Base-by-base conservation (phyloP, 768 basidiomycete genomes). In the Psilocybe subaeruginosa region DNA sequence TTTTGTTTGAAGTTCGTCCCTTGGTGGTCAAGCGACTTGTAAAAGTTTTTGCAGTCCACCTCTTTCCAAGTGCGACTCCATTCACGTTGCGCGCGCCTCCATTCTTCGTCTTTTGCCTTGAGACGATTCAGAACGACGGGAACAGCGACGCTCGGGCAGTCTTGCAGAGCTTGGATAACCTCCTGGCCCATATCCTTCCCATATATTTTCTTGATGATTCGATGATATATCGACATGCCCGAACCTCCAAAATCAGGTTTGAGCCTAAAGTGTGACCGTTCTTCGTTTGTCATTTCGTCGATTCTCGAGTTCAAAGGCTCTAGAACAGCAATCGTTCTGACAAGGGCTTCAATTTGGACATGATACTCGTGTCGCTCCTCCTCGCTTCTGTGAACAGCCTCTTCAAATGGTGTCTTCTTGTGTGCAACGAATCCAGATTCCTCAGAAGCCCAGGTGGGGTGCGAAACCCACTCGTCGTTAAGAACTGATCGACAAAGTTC, bases 351-450 rank as follows among this genome's bases (percentile, higher is more conserved):
- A 45, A 99, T 85, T 67, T 96, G 92, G 61, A 96, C 95, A 67
- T 97, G 95, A 72, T 94, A 99, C 75, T 99, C 97, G 75, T 98
- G 95, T 30, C 97, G 88, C 74, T 99, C 97, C 74, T 99, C 97
- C 74, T 99, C 97, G 68, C 94, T 91, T 76, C 94, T 94, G 78
- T 99, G 95, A 59, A 99, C 80, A 0, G 93, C 92, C 70, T 98
- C 97, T 74, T 99, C 97, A 73, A 91, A 98, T 4, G 87, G 83
- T 71, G 98, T 99, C 80, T 98, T 98, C 81, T 97, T 97, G 74
- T 98, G 93, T 5, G 96, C 83, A 64, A 94, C 86, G 68, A 97
- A 97, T 8, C 93, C 95, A 0, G 95, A 87, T 71, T 97, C 95
- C 72, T 99, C 97, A 19, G 95, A 96, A 8, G 95, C 95, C 93